Percentiles rank a stretch among this genome's conserved stretches.
Conservation (phyloP, 129 eudicot genomes). For the Rutidosis leptorrhynchoides region DNA sequence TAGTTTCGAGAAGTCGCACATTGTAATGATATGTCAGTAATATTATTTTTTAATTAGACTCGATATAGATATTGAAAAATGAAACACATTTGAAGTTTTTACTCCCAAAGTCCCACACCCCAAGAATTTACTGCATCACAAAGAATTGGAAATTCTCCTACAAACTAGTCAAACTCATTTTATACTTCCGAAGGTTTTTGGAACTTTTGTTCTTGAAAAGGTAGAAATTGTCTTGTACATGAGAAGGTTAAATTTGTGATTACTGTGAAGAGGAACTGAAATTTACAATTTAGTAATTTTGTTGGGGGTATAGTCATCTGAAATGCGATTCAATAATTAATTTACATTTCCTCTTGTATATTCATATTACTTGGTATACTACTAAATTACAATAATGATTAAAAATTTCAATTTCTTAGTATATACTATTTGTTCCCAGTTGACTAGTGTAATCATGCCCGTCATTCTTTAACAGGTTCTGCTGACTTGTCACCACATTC, state of each 20-base stretch:
- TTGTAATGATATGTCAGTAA: background rate
- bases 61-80: background rate
- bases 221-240: background rate
- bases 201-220: background rate
- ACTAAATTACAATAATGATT: background rate
- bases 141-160: background rate
- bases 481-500: constrained; percentile 54
- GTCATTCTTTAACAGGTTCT: constrained; percentile 41
- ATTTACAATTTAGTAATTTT: background rate
- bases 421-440: background rate
- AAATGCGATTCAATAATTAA: background rate
- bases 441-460: background rate
- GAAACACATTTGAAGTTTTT: background rate
- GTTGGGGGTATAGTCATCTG: background rate
- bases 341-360: background rate
- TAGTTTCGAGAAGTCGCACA: background rate
- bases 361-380: background rate
- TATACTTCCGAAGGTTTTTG: background rate
- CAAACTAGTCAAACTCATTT: background rate
- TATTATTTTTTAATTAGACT: background rate
- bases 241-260: background rate
- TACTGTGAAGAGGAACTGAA: background rate
- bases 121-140: background rate
- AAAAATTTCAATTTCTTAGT: background rate
- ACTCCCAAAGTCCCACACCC: background rate